Evolutionary conservation across 345 rosid genomes (phyloP), one percentile per base, ranked within the genome.

Genomic region (Boechera retrofracta): DNA sequence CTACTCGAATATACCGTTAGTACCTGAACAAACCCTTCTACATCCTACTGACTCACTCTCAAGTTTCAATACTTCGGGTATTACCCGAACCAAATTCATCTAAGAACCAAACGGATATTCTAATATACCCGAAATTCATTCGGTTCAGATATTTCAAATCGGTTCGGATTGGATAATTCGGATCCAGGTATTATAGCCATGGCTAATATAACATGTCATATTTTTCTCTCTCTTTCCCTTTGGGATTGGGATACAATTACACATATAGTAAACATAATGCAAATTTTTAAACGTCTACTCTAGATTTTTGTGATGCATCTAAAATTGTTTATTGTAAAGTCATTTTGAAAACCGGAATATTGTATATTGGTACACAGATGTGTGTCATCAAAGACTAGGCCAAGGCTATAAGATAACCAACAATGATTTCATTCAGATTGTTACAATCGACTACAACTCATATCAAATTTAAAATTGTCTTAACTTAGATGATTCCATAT

Each of bases 391-490:
- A 31, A 35, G 36, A 64, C 36, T 31, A 35, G 35, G 71, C 54
- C 64, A 55, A 24, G 1, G 4, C 10, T 26, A 26, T 26, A 26
- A 12, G 7, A 18, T 21, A 18, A 55, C 45, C 44, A 56, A 65
- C 18, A 55, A 56, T 4, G 0, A 35, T 65, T 48, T 9, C 1
- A 31, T 57, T 42, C 7, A 65, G 31, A 45, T 54, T 21, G 48
- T 44, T 44, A 21, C n/a, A 31, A 53, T 35, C 66, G 32, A 57
- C 11, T 9, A 47, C 66, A 56, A 26, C 57, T 42, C 65, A 44
- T 45, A 11, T 15, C 4, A 56, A 56, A 4, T 24, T 15, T 0
- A 45, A 44, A 35, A 33, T 33, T 26, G 31, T 21, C 41, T n/a
- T 10, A 65, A 8, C 57, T 55, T 47, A 54, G 41, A 33, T 56